phyloP scores from a whole-genome alignment of 148 eudicot genomes.

The Camellia lanceoleosa region DNA sequence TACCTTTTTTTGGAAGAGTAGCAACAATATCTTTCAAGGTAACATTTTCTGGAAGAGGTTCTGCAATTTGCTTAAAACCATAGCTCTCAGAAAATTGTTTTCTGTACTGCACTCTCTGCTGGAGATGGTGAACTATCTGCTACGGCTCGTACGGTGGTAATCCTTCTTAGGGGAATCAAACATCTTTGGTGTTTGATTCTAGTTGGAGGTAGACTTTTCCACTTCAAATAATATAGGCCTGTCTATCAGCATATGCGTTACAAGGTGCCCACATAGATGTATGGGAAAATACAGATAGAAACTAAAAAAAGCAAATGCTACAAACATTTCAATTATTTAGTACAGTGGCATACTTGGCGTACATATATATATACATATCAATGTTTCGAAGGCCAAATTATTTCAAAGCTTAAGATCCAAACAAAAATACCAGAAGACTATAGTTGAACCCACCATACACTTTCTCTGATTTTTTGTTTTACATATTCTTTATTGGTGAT shows the following conservation, averaged over 20 bases:
- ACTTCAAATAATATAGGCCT: slow-evolving; percentile 34
- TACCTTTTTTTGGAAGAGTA: slow-evolving; percentile 76
- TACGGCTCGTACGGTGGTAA: slow-evolving; percentile 46
- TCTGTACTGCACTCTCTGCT: slow-evolving; percentile 45
- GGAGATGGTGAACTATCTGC: slow-evolving; percentile 51
- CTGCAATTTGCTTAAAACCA: slow-evolving; percentile 86
- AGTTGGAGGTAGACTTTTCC: slow-evolving; percentile 28
- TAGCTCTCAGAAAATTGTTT: slow-evolving; percentile 61
- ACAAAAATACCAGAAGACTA: too few relatives aligned
- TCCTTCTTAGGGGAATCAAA: slow-evolving; percentile 26
- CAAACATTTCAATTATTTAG: too few relatives aligned
- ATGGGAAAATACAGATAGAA: too few relatives aligned
- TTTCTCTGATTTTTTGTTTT: too few relatives aligned
- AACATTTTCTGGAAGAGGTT: slow-evolving; percentile 78
- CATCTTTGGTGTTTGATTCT: slow-evolving; percentile 26
- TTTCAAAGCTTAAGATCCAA: too few relatives aligned
- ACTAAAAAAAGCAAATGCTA: too few relatives aligned
- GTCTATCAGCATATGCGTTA: slow-evolving; percentile 15
- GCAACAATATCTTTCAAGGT: slow-evolving; percentile 68
- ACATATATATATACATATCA: too few relatives aligned
- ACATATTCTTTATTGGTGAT: too few relatives aligned
- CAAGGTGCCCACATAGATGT: too few relatives aligned
- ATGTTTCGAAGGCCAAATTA: too few relatives aligned
- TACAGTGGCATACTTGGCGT: too few relatives aligned
- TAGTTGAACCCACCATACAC: too few relatives aligned